Evolutionary conservation across 768 basidiomycete species (phyloP), one percentile per base, ranked within the genome.

Genomic region (Grammothele lineata): DNA sequence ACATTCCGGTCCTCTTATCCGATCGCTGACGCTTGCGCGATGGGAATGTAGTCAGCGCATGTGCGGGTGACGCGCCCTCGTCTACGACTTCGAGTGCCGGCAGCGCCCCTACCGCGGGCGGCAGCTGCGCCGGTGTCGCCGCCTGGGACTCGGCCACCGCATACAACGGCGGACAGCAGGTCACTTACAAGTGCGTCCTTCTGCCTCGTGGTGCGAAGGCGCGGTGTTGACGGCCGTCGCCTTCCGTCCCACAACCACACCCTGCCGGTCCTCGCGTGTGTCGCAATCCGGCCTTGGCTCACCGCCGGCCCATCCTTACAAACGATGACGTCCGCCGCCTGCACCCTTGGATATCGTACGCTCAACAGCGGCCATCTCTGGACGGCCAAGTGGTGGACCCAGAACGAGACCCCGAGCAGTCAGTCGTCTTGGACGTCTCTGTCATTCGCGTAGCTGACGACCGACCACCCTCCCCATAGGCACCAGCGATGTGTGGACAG

Each of bases 321-420:
- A n/a, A n/a, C n/a, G n/a, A n/a, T n/a, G n/a, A n/a, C n/a, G n/a
- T n/a, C n/a, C n/a, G n/a, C n/a, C n/a, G n/a, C n/a, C n/a, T 30
- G 27, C 27, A 7, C 27, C 27, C 14, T 30, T 30, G 7, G 27
- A 7, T 30, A 30, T 14, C n/a, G 14, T 34, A 19, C 67, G 69
- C 49, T 55, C 70, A 33, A 24, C 54, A 67, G 64, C 51, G 66
- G 68, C 12, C 55, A 71, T 49, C 60, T 70, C 35, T 75, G 70
- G 71, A 74, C 71, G 11, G 80, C 81, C 3, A 71, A 77, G 45
- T 83, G 77, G 76, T 83, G 83, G 81, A 75, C 79, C 15, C 64
- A 84, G 59, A 71, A 68, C 35, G 74, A 81, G 56, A 69, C 59
- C 34, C 82, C 81, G 8, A 62, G 69, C 51, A 66, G 71, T 69